Evolutionary conservation across 2,329 filamentous ascomycete genomes (phyloP).

Genomic region (Trichoderma citrinoviride): DNA sequence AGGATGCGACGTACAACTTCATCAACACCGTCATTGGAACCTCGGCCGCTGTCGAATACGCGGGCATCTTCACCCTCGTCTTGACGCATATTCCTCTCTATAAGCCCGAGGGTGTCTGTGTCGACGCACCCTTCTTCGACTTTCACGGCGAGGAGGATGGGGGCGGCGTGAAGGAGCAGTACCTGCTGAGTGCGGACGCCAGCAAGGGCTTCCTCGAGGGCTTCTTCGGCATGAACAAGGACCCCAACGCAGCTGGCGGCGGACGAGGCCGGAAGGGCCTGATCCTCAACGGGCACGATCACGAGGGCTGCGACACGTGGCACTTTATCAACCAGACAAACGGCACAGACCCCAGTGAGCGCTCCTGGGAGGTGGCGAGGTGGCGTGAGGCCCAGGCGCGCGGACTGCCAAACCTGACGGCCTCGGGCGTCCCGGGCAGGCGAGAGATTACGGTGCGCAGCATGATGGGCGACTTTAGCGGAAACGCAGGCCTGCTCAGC

Average conservation of each 20-base stretch:
- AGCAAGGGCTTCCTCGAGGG: conserved; percentile 78
- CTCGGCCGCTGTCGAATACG: conserved; percentile 58
- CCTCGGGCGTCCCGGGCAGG: conserved; percentile 57
- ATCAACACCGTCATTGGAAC: conserved; percentile 66
- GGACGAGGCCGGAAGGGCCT: conserved; percentile 72
- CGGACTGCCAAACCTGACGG: conserved; percentile 35
- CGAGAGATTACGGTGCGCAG: conserved; percentile 90
- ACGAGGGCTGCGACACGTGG: conserved; percentile 86
- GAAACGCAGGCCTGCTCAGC: conserved; percentile 83
- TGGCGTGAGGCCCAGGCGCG: conserved; percentile 47
- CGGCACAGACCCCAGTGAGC: conserved; percentile 39
- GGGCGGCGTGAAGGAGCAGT: conserved; percentile 83
- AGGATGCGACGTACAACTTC: conserved; percentile 75
- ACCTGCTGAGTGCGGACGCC: conserved; percentile 73
- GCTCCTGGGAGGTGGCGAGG: conserved; percentile 49
- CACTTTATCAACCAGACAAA: conserved; percentile 72
- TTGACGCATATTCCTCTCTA: conserved; percentile 90
- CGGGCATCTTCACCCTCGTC: conserved; percentile 73
- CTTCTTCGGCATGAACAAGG: conserved; percentile 72
- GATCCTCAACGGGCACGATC: conserved; percentile 90
- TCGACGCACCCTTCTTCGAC: conserved; percentile 78
- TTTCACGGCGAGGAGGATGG: conserved; percentile 66
- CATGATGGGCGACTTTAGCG: conserved; percentile 98
- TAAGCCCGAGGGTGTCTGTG: conserved; percentile 78
- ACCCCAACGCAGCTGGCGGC: conserved; percentile 53